Evolutionary conservation across 106 monocot species (phyloP).

Genomic region (Apostasia ramifera): DNA sequence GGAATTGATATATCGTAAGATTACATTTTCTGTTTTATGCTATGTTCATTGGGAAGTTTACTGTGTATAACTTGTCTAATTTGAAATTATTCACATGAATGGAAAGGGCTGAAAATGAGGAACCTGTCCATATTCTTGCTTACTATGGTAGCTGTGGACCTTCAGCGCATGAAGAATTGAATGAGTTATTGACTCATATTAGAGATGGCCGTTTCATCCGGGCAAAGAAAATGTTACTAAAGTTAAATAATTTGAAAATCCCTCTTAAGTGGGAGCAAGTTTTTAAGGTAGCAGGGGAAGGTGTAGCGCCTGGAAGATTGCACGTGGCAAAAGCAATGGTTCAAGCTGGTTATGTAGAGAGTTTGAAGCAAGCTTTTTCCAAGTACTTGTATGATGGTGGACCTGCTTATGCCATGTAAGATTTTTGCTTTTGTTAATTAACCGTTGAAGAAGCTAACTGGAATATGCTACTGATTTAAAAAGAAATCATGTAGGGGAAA

Average conservation of each 20-base stretch:
- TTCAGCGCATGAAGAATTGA: conserved; percentile 45
- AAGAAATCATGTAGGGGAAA: conserved; percentile 35
- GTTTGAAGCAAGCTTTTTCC: conserved; percentile 71
- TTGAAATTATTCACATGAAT: conserved; percentile 19
- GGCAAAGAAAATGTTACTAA: conserved; percentile 72
- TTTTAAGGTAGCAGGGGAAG: conserved; percentile 71
- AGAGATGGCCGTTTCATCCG: conserved; percentile 74
- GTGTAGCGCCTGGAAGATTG: conserved; percentile 89
- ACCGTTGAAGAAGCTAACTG: not conserved
- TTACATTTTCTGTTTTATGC: not conserved
- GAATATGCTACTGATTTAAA: not conserved
- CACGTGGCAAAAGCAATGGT: conserved; percentile 94
- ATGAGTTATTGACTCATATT: conserved; percentile 43
- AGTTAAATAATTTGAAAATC: conserved; percentile 60
- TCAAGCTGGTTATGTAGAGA: conserved; percentile 77
- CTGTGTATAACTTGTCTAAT: not conserved
- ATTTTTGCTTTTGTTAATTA: not conserved
- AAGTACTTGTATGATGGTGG: conserved; percentile 83
- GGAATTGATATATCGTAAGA: too few species aligned
- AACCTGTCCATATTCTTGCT: conserved; percentile 81
- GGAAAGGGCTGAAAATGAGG: conserved; percentile 35
- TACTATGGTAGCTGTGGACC: conserved; percentile 87
- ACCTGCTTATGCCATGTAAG: conserved; percentile 88
- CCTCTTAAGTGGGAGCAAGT: conserved; percentile 86
- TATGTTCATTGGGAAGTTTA: not conserved